Evolutionary conservation across 345 rosid genomes (phyloP), one percentile per base, ranked within the genome.

Genomic region (Barbarea vulgaris): DNA sequence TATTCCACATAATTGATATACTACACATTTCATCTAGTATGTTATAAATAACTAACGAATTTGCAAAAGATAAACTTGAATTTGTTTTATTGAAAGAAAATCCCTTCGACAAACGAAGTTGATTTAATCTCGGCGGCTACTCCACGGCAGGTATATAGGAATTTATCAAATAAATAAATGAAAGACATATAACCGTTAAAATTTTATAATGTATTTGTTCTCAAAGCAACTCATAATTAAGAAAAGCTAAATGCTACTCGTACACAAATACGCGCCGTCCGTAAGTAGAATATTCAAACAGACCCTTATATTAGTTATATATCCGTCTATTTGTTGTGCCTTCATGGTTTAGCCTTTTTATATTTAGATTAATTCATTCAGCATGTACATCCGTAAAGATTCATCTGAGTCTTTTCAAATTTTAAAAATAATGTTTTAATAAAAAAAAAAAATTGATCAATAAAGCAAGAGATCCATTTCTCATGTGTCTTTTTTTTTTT

Each of bases 181-280:
- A 34, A 34, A 34, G 28, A 11, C 10, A 34, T 19, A 7, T 0
- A 1, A 33, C 2, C 36, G 13, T 36, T 36, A 9, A 2, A 9
- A 9, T 36, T 36, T 54, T 15, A 3, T 21, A 22, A 50, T 51
- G 28, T 50, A 4, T 1, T 1, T 51, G 28, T 55, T 34, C 25
- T 24, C 9, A 34, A 34, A 34, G 1, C 21, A 59, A 34, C 64
- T 9, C 50, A 9, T 39, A 54, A 3, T 7, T 25, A 6, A 54
- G 39, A 55, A 39, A 17, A 5, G 9, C 3, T 21, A 30, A 44
- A 55, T 69, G 42, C 14, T 54, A 25, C 17, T 55, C 15, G 30
- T 42, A 69, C 41, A 15, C 53, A 28, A 44, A 44, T 69, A 64
- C 37, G 53, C 14, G 22, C 46, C 30, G 55, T 31, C 34, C 47